Percentiles rank a stretch among this genome's conserved stretches.
These are phyloP conservation scores for Vigna trinervia DNA, from an alignment of 306 rosid species.

Conservation along the genomic window DNA sequence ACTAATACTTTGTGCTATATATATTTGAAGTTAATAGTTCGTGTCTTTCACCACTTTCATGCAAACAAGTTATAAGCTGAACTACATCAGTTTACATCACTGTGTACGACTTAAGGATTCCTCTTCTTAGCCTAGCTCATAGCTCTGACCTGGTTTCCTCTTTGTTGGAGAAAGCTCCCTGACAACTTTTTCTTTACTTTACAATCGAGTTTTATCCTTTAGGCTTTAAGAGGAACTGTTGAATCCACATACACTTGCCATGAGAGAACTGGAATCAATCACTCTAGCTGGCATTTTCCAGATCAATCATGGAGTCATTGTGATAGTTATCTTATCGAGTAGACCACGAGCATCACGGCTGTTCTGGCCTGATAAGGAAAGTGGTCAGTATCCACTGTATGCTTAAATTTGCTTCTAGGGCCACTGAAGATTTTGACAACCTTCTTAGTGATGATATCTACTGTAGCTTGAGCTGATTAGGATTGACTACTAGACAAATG, in stretches of 20 bases:
- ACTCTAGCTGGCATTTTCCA: constrained; percentile 44
- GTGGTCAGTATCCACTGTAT: constrained; percentile 37
- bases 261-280: constrained; percentile 38
- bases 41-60: constrained; percentile 30
- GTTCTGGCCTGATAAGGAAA: constrained; percentile 47
- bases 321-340: constrained; percentile 39
- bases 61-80: constrained; percentile 32
- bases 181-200: constrained; percentile 31
- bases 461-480: constrained; percentile 33
- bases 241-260: constrained; percentile 43
- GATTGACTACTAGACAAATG: constrained; percentile 40
- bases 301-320: constrained; percentile 40
- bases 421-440: constrained; percentile 44
- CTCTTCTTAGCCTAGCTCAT: constrained; percentile 37
- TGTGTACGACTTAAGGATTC: constrained; percentile 39
- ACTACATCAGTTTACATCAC: constrained; percentile 29
- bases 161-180: constrained; percentile 39
- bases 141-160: constrained; percentile 39
- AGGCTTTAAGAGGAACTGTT: constrained; percentile 43
- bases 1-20: constrained; percentile 32
- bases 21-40: constrained; percentile 33
- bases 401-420: constrained; percentile 45
- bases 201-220: constrained; percentile 30
- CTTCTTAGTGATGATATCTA: constrained; percentile 38
- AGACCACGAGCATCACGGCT: constrained; percentile 41